Percentiles rank a stretch among this genome's conserved stretches.
Evolutionary conservation across 306 rosid species (phyloP).

Genomic region (Dryas drummondii): DNA sequence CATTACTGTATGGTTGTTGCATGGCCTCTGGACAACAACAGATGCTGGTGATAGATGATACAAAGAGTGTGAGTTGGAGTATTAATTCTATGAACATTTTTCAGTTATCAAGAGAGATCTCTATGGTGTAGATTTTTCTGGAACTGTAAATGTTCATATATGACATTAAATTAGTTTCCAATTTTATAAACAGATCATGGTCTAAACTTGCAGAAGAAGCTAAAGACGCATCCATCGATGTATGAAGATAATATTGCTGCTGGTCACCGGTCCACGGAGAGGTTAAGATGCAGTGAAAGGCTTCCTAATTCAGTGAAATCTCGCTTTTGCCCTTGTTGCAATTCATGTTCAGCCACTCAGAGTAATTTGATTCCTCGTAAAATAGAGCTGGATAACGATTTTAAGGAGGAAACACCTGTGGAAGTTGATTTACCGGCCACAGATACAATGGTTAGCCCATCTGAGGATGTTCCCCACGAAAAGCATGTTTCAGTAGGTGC

Average conservation of each 20-base stretch:
- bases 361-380: constrained; percentile 20
- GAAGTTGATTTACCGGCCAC: constrained; percentile 20
- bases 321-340: constrained; percentile 50
- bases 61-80: not conserved
- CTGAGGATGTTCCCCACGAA: constrained; percentile 24
- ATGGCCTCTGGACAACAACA: not conserved
- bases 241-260: constrained; percentile 55
- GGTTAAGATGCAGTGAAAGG: constrained; percentile 60
- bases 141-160: constrained; percentile 2
- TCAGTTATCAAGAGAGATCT: constrained; percentile 2
- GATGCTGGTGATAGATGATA: constrained; percentile 2
- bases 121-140: not conserved
- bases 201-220: constrained; percentile 72
- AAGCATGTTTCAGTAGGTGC: constrained; percentile 55
- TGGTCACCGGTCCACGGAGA: constrained; percentile 35
- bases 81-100: constrained; percentile 9
- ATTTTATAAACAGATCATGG: constrained; percentile 24
- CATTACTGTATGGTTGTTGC: constrained; percentile 3
- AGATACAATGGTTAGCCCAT: constrained; percentile 3
- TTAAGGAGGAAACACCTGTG: constrained; percentile 26
- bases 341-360: constrained; percentile 36
- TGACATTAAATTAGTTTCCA: constrained; percentile 17
- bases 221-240: constrained; percentile 80
- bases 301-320: constrained; percentile 33
- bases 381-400: constrained; percentile 32